Base-by-base conservation (phyloP, 2,329 filamentous ascomycete species). In the Phialophora verrucosa region DNA sequence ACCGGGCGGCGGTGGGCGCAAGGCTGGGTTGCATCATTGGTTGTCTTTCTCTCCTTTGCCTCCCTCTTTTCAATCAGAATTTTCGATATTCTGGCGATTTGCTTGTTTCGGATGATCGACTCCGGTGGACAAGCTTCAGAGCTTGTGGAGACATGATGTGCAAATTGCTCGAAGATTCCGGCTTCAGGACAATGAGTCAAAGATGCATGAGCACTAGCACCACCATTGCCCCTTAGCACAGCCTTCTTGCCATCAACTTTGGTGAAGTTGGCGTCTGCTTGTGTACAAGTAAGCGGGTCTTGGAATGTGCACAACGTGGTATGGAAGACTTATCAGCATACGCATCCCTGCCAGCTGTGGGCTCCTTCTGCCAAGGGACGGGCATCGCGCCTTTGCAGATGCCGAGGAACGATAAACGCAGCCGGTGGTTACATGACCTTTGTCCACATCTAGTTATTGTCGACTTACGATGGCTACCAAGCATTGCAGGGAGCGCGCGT, bases 11-110 rank as follows among this genome's bases (percentile, higher is more conserved):
- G 25, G 27, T 27, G n/a, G 35, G 35, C 44, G 42, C 38, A 20
- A 59, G 57, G 29, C 44, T 50, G 42, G 57, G 14, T 47, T 14
- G 42, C 57, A 23, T 31, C 42, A 59, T 59, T 59, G 57, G 57
- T n/a, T 17, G 57, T 7, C 20, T n/a, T 17, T n/a, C 12, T 1
- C n/a, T 44, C 27, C 23, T 20, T 17, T 44, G 35, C 25, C 12
- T 49, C 35, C 14, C 47, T 49, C 31, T 31, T 31, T 31, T 31
- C 10, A 8, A 31, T 25, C 27, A 29, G 38, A 44, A 8, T 44
- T 44, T 44, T 44, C 38, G 38, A 44, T 44, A 17, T 2, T n/a
- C 38, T 44, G 3, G 17, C 38, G 38, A 44, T 44, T n/a, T n/a
- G 38, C 38, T 17, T 6, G 14, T 42, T n/a, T 42, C 38, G 38